These are phyloP conservation scores for Sporothrix dimorphospora DNA, from an alignment of 2,329 filamentous ascomycete species.

Conservation along the genomic window DNA sequence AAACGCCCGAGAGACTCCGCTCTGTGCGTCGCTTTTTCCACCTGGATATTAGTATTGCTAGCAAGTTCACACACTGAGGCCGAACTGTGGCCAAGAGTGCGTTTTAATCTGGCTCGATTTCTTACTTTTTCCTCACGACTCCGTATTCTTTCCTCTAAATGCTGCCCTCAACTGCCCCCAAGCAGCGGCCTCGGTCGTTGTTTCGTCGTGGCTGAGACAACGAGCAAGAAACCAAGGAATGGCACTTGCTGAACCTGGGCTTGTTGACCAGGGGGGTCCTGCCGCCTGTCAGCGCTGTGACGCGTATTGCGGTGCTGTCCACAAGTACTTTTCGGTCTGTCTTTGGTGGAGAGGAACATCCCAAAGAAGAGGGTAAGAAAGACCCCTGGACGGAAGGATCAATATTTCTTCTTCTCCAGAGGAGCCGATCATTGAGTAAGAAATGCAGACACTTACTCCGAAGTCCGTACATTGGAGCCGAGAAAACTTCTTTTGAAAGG, in stretches of 20 bases:
- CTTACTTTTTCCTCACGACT: background rate
- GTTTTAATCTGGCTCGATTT: background rate
- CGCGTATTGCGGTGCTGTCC: background rate
- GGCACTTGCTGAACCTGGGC: background rate
- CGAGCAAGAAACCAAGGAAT: too few relatives aligned
- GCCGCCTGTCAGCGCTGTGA: constrained; percentile 7
- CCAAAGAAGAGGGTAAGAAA: background rate
- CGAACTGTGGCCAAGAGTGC: background rate
- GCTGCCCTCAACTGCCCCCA: too few relatives aligned
- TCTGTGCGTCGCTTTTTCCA: background rate
- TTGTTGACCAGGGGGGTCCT: background rate
- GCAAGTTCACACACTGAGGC: background rate
- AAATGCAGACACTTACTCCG: too few relatives aligned
- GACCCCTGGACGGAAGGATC: background rate
- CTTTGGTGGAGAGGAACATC: background rate
- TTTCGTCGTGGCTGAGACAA: constrained; percentile 6
- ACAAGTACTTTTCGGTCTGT: background rate
- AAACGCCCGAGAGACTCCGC: constrained; percentile 7
- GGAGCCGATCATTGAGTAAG: background rate
- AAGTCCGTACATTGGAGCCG: background rate
- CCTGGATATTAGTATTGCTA: too few relatives aligned
- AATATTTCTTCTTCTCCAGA: background rate
- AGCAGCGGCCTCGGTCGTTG: background rate
- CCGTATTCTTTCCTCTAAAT: too few relatives aligned
- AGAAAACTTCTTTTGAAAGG: background rate